Base-by-base conservation (phyloP, 768 basidiomycete species). In the Krasilnikovozyma curviuscula region DNA sequence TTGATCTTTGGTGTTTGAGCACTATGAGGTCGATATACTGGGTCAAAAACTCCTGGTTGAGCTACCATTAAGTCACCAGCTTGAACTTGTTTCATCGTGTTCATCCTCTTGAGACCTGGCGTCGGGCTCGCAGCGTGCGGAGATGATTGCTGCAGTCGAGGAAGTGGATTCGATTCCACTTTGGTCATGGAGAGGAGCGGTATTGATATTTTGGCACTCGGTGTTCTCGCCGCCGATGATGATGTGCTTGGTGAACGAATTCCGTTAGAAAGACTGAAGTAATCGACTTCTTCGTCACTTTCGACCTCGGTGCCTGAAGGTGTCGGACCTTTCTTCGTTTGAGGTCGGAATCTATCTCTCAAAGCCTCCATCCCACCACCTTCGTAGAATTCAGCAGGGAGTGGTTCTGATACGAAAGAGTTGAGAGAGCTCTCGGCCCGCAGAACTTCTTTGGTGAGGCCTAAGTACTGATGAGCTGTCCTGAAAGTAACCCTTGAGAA, bases 391-490 rank as follows among this genome's bases (percentile, higher is more conserved):
- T 78, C 77, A 13, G 74, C 66, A 0, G 93, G 89, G 0, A 98
- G 70, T 2, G 93, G 93, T 63, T 97, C 85, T 44, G 86, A 89
- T 14, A 93, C 91, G 52, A 95, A 80, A 52, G 89, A 81, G 57
- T 98, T 98, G 62, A 98, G 91, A 0, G 83, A 82, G 60, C 93
- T 85, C 66, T 98, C 93, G 2, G 93, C 91, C 29, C 86, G 77
- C 30, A 98, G 77, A 5, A 97, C 83, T 64, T 98, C 93, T 16
- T 79, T 77, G 0, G 93, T 98, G 45, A 98, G 63, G 6, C 93
- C 93, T 6, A 98, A 75, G 62, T 93, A 98, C 58, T 81, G 81
- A 64, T 97, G 93, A 0, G 93, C 89, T 9, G 91, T 93, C 60
- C 81, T 83, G 69, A 98, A 95, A 0, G 93, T 98, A 10, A 97